phyloP scores from a whole-genome alignment of 345 rosid genomes.

The Litchi chinensis region DNA sequence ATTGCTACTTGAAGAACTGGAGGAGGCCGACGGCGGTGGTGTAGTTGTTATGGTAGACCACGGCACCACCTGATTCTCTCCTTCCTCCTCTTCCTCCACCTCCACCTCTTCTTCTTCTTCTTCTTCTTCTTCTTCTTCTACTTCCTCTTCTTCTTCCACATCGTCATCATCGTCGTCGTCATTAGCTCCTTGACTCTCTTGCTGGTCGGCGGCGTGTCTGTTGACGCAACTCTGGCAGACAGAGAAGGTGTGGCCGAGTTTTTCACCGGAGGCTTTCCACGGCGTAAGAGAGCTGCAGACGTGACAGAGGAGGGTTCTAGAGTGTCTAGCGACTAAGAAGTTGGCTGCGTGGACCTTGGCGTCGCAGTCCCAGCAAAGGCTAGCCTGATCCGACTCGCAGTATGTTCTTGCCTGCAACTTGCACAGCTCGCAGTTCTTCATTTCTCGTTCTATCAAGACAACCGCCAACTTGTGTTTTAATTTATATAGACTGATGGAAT shows the following conservation, averaged over 20 bases:
- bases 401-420: slow-evolving; percentile 48
- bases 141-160: slow-evolving; percentile 10
- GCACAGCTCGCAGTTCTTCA: slow-evolving; percentile 69
- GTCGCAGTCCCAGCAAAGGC: slow-evolving; percentile 77
- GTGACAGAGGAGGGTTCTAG: slow-evolving; percentile 57
- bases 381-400: slow-evolving; percentile 74
- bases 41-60: slow-evolving; percentile 38
- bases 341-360: slow-evolving; percentile 71
- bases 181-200: slow-evolving; percentile 24
- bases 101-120: not conserved
- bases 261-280: slow-evolving; percentile 64
- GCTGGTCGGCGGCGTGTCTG: slow-evolving; percentile 17
- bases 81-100: slow-evolving; percentile 29
- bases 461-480: not conserved
- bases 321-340: slow-evolving; percentile 73
- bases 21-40: slow-evolving; percentile 52
- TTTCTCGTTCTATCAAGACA: slow-evolving; percentile 5
- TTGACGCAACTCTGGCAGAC: slow-evolving; percentile 47
- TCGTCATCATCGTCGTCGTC: slow-evolving; percentile 24
- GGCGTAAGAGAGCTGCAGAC: slow-evolving; percentile 53
- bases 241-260: slow-evolving; percentile 54
- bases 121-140: slow-evolving; percentile 16
- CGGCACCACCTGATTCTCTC: slow-evolving; percentile 65
- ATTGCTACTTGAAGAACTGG: slow-evolving; percentile 41
- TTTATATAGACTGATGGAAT: not conserved